Percentiles rank a stretch among this genome's conserved stretches.
Evolutionary conservation across 345 rosid genomes (phyloP).

Genomic region (Salix purpurea): DNA sequence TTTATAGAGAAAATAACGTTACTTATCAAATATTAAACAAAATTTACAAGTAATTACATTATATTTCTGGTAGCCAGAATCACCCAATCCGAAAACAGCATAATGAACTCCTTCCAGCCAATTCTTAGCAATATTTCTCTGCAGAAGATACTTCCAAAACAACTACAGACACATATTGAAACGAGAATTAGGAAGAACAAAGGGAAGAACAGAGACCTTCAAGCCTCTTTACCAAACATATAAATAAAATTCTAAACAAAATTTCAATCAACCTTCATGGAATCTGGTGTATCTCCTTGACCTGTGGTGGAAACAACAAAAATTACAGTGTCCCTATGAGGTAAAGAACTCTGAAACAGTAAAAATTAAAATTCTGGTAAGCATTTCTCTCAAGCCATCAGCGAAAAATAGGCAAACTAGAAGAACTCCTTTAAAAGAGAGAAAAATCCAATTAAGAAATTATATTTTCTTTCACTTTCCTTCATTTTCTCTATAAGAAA

Average conservation of each 20-base stretch:
- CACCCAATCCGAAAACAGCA: conserved; percentile 91
- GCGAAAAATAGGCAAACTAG: not conserved
- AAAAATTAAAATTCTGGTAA: conserved; percentile 5
- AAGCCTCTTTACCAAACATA: conserved; percentile 4
- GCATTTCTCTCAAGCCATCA: not conserved
- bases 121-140: conserved; percentile 46
- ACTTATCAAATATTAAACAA: not conserved
- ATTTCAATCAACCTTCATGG: conserved; percentile 54
- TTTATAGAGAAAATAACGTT: not conserved
- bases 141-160: conserved; percentile 88
- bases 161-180: conserved; percentile 33
- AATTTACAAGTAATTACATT: conserved; percentile 43
- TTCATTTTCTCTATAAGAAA: too few species aligned
- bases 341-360: conserved; percentile 53
- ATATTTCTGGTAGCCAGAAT: conserved; percentile 86
- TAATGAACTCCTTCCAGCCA: conserved; percentile 68
- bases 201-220: not conserved
- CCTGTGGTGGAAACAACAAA: conserved; percentile 94
- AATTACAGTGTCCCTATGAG: conserved; percentile 49
- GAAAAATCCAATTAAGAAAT: not conserved
- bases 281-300: conserved; percentile 91
- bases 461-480: too few species aligned
- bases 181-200: conserved; percentile 9
- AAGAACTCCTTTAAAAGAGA: not conserved
- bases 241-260: not conserved